Evolutionary conservation across 2,329 filamentous ascomycete species (phyloP), one percentile per base, ranked within the genome.

Genomic region (Onygenales sp.): DNA sequence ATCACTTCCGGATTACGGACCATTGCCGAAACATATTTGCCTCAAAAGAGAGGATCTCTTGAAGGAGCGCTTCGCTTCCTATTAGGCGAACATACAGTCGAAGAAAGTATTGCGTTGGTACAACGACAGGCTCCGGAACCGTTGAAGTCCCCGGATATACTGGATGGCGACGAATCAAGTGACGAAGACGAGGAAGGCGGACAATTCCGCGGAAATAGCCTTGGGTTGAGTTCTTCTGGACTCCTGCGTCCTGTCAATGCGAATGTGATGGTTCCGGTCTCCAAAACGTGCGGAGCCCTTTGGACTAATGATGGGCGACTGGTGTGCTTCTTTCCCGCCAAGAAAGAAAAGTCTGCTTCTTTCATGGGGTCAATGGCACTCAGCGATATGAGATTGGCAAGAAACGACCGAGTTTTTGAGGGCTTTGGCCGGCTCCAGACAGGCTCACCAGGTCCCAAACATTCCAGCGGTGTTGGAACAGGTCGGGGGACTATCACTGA

Each of bases 151-250:
- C 67, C 73, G 11, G 66, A 73, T 49, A 65, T 66, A 46, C 52
- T 75, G 39, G 73, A 69, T 33, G 86, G 87, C 54, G 88, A 93
- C 58, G 92, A 88, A 59, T 96, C 89, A 2, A 94, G 87, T 61
- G 86, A 89, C 57, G 86, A 88, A 56, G 87, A 91, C 58, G 88
- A 91, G 54, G 70, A 73, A 54, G 65, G 74, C 52, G 68, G 70
- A 13, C 57, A 71, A 62, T 66, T 67, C 53, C 69, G 71, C 52
- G 70, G 66, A 21, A 70, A 74, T 52, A 70, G 73, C 42, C 59
- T 77, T 51, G 73, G 73, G 31, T 68, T 72, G 65, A 74, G 76
- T 56, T 75, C 68, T 32, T 73, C 77, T 54, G 77, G 78, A 53
- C 67, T 77, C 17, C 72, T 81, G 57, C 74, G 75, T 46, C 72